Conservation (phyloP, 2,329 filamentous ascomycete genomes). For the Aureobasidium sp. region DNA sequence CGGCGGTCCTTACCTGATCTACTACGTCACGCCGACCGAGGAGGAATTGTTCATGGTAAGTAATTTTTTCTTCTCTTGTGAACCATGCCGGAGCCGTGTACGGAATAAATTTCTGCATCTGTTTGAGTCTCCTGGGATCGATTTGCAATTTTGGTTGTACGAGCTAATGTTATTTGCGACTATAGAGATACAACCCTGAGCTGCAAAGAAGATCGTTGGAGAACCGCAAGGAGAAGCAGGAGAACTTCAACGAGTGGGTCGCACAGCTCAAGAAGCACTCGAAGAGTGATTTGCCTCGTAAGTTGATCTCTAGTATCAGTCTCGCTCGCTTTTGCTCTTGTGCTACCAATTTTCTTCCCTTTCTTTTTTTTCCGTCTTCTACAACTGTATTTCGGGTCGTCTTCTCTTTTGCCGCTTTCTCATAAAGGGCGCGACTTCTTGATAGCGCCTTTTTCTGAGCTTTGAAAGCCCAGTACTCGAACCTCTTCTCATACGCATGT, state of each 20-base stretch:
- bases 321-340: background rate
- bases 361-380: background rate
- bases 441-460: no score
- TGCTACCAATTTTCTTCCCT: background rate
- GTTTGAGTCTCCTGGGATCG: background rate
- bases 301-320: slow-evolving; percentile 27
- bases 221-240: slow-evolving; percentile 63
- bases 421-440: background rate
- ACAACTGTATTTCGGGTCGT: background rate
- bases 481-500: background rate
- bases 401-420: no score
- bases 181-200: slow-evolving; percentile 80
- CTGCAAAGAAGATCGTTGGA: slow-evolving; percentile 85
- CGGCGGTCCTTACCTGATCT: slow-evolving; percentile 77
- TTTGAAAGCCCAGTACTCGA: no score
- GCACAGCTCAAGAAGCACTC: slow-evolving; percentile 76
- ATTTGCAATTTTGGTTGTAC: background rate
- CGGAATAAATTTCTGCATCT: background rate
- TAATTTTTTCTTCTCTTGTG: background rate
- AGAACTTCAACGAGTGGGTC: slow-evolving; percentile 89
- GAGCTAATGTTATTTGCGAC: slow-evolving; percentile 6
- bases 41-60: slow-evolving; percentile 74
- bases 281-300: slow-evolving; percentile 87
- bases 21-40: slow-evolving; percentile 74
- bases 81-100: background rate